Percentiles rank a stretch among this genome's conserved stretches.
phyloP scores from a whole-genome alignment of 805 yeast genomes.

The Torulaspora microellipsoides region DNA sequence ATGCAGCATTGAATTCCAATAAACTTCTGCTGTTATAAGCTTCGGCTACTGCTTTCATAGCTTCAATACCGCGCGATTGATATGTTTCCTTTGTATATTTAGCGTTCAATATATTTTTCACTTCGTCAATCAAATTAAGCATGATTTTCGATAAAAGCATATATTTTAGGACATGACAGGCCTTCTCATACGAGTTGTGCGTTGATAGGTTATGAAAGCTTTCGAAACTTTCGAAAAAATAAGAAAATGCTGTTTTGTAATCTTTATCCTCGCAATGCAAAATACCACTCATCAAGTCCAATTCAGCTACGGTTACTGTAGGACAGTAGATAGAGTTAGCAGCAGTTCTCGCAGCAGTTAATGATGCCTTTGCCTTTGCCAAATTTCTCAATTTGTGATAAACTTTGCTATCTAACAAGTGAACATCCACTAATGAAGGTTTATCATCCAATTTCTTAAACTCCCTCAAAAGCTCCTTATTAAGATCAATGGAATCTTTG shows the following conservation, averaged over 20 bases:
- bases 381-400: conserved; percentile 88
- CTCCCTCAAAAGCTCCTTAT: conserved; percentile 69
- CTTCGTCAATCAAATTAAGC: conserved; percentile 83
- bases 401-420: conserved; percentile 81
- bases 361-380: conserved; percentile 85
- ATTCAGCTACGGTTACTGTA: conserved; percentile 86
- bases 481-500: conserved; percentile 66
- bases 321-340: conserved; percentile 98
- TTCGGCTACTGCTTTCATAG: conserved; percentile 88
- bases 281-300: conserved; percentile 92
- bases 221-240: conserved; percentile 92
- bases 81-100: conserved; percentile 64
- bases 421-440: conserved; percentile 91
- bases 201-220: conserved; percentile 56
- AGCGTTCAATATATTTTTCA: conserved; percentile 68
- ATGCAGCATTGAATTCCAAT: conserved; percentile 83
- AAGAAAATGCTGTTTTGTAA: conserved; percentile 91
- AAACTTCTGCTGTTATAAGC: conserved; percentile 89
- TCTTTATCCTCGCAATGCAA: conserved; percentile 96
- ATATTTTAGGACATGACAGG: conserved; percentile 80
- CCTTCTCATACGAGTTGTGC: conserved; percentile 55
- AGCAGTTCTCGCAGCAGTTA: conserved; percentile 92
- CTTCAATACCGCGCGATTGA: conserved; percentile 83
- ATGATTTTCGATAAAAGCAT: conserved; percentile 90
- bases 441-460: conserved; percentile 94